phyloP scores from a whole-genome alignment of 148 eudicot species.

The Rhododendron simsii region DNA sequence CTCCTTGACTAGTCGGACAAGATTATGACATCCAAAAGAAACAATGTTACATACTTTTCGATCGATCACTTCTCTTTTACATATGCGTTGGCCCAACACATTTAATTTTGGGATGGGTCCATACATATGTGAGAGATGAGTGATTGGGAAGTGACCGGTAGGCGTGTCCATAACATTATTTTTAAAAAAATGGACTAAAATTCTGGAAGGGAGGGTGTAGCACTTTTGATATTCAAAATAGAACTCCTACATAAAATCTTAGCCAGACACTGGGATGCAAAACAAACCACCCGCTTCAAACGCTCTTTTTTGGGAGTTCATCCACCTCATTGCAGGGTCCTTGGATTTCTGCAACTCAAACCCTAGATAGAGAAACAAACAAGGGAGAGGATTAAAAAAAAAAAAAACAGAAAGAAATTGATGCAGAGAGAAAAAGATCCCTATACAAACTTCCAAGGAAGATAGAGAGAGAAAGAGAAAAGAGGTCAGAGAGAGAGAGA shows the following conservation, averaged over 20 bases:
- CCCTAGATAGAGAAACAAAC: not conserved
- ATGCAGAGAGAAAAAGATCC: not conserved
- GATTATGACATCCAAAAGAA: not conserved
- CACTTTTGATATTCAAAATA: no score
- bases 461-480: not conserved
- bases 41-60: not conserved
- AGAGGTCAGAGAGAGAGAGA: not conserved
- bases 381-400: not conserved
- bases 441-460: not conserved
- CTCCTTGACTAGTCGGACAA: not conserved
- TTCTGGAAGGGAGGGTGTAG: no score
- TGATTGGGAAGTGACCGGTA: no score
- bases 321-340: not conserved
- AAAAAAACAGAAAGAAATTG: not conserved
- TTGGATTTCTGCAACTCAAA: slow-evolving; percentile 7
- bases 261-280: not conserved
- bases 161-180: no score
- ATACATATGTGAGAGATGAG: no score
- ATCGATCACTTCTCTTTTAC: no score
- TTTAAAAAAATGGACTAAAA: no score
- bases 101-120: no score
- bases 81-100: no score
- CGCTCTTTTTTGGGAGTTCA: slow-evolving; percentile 2
- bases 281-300: not conserved
- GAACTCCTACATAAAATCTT: not conserved